Conservation (phyloP, 1,284 basidiomycete genomes). For the Ceratobasidium sp. region DNA sequence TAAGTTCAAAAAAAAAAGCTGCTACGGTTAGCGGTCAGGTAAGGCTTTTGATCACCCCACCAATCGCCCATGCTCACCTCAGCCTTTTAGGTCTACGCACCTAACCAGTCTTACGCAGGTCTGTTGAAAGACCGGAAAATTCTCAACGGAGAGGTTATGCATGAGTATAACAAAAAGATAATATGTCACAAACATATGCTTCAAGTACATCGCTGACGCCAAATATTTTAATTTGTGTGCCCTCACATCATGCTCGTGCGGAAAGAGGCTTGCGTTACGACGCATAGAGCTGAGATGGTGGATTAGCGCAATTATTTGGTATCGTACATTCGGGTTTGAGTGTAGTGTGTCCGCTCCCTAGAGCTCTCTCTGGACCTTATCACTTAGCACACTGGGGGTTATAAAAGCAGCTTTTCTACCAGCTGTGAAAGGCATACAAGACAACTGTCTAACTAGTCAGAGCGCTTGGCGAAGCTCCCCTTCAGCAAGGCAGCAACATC, state of each 20-base stretch:
- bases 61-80: too few species aligned
- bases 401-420: slow-evolving; percentile 1
- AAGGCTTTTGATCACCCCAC: too few species aligned
- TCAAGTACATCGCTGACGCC: slow-evolving; percentile 55
- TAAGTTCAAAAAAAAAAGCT: too few species aligned
- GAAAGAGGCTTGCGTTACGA: slow-evolving; percentile 85
- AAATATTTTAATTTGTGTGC: slow-evolving; percentile 77
- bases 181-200: neutral
- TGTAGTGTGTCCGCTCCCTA: neutral
- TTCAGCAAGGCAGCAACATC: slow-evolving; percentile 33
- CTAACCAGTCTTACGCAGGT: slow-evolving; percentile 70
- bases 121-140: slow-evolving; percentile 81
- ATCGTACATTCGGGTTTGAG: too few species aligned
- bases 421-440: slow-evolving; percentile 3
- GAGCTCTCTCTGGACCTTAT: too few species aligned
- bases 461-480: slow-evolving; percentile 32
- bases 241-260: slow-evolving; percentile 81
- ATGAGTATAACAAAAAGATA: slow-evolving; percentile 85
- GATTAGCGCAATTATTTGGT: slow-evolving; percentile 31
- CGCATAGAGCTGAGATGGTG: slow-evolving; percentile 83
- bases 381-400: neutral
- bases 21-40: too few species aligned
- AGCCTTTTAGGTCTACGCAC: slow-evolving; percentile 63
- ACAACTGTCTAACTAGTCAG: neutral
- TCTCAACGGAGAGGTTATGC: slow-evolving; percentile 83